Percentiles rank a stretch among this genome's conserved stretches.
These are phyloP conservation scores for Toxoplasma gondii DNA, from an alignment of 169 alveolate genomes.

Conservation along the genomic window DNA sequence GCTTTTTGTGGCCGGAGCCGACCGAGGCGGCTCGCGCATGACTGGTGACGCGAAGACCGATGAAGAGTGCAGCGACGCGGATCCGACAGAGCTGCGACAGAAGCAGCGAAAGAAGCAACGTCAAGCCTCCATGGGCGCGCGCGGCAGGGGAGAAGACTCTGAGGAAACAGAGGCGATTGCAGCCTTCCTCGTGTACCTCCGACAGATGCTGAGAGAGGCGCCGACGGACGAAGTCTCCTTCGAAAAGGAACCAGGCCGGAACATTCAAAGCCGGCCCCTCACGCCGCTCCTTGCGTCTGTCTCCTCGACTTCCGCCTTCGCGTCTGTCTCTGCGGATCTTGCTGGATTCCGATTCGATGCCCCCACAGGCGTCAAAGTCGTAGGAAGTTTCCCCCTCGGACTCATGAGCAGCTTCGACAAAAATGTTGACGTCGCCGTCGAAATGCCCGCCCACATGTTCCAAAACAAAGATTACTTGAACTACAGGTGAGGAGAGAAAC, in stretches of 20 bases:
- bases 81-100: neutral
- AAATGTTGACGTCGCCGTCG: conserved; percentile 3
- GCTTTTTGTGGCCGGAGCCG: neutral
- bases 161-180: neutral
- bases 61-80: neutral
- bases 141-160: neutral
- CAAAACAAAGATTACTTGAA: neutral
- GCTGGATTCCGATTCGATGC: conserved; percentile 6
- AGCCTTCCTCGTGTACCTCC: neutral
- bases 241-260: neutral
- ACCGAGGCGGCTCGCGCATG: neutral
- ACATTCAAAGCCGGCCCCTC: neutral
- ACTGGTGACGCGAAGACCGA: neutral
- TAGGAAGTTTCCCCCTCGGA: conserved; percentile 30
- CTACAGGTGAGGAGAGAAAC: neutral
- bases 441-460: conserved; percentile 33
- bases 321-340: neutral
- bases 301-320: neutral
- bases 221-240: neutral
- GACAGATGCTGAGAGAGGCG: neutral
- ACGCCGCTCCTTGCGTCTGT: neutral
- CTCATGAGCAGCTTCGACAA: neutral
- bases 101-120: neutral
- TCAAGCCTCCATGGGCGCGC: neutral
- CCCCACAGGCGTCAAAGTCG: neutral